Conservation (phyloP, 2,329 filamentous ascomycete species). For the Fusarium paranaense region DNA sequence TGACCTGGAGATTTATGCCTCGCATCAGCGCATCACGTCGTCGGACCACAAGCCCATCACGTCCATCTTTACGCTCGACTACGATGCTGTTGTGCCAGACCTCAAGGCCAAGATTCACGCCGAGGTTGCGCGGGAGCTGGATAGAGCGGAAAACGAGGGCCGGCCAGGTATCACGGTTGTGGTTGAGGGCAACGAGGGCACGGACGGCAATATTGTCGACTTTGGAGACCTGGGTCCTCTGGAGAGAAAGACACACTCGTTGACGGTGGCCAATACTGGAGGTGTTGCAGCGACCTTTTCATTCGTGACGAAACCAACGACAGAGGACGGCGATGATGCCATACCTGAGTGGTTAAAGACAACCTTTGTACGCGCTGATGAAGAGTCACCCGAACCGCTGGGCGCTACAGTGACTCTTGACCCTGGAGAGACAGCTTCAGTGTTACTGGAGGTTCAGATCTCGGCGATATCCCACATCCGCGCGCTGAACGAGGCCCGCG, state of each 20-base stretch:
- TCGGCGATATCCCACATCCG: slow-evolving; percentile 72
- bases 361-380: slow-evolving; percentile 64
- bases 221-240: slow-evolving; percentile 82
- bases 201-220: slow-evolving; percentile 70
- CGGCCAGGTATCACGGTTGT: slow-evolving; percentile 86
- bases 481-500: slow-evolving; percentile 75
- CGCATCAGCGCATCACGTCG: slow-evolving; percentile 88
- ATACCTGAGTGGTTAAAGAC: slow-evolving; percentile 77
- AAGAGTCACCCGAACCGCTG: slow-evolving; percentile 47
- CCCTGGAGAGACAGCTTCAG: slow-evolving; percentile 84
- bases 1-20: slow-evolving; percentile 76
- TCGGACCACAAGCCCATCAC: slow-evolving; percentile 96
- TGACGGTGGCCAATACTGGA: slow-evolving; percentile 94
- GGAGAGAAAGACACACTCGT: slow-evolving; percentile 70
- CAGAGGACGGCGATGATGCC: slow-evolving; percentile 56
- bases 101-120: slow-evolving; percentile 86
- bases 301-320: slow-evolving; percentile 79
- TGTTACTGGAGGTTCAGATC: slow-evolving; percentile 76
- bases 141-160: slow-evolving; percentile 91
- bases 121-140: slow-evolving; percentile 88
- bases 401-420: slow-evolving; percentile 74
- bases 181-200: slow-evolving; percentile 68
- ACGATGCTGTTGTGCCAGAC: slow-evolving; percentile 87
- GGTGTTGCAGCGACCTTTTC: slow-evolving; percentile 81
- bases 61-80: slow-evolving; percentile 85